Base-by-base conservation (phyloP, 2,329 filamentous ascomycete genomes). In the Pseudocercospora ulei region DNA sequence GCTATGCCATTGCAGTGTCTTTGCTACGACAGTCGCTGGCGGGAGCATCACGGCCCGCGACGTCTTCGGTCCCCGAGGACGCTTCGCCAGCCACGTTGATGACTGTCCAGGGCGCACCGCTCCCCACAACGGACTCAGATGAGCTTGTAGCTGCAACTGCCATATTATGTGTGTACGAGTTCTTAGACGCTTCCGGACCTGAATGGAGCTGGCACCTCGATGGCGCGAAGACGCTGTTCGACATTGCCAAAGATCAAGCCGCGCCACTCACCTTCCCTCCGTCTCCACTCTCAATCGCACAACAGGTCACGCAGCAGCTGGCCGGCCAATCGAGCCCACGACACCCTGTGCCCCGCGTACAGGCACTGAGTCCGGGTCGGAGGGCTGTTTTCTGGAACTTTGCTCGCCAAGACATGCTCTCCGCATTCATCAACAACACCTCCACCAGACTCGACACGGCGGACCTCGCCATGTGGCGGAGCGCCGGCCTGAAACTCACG, bases 361-460 rank as follows among this genome's bases (percentile, higher is more conserved):
- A 41, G 3, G 60, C 60, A n/a, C 66, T 71, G 1, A 74, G 70
- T 2, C 70, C 70, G 52, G 72, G 66, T 7, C 66, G 75, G 12
- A 68, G 63, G 54, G 74, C 75, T 4, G 74, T 73, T 0, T 80
- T 80, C 53, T 80, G 76, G 76, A 78, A 78, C 47, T 75, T 79
- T 55, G 76, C 75, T 9, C 64, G 75, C 14, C 76, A 80, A 50
- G 76, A 80, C 48, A 76, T 78, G 61, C 62, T 79, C 18, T 70
- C 73, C 51, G 75, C 76, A 36, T 78, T 72, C 49, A 75, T 79
- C 49, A 77, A 78, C 48, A 71, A 75, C 51, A 68, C 66, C 7
- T 68, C 70, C 24, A 78, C 75, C 3, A 67, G 75, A 20, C 62
- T 79, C 3, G 73, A 80, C 43, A 72, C 76, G 0, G 70, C 73